These are phyloP conservation scores for Penicillium sp. DNA, from an alignment of 2,329 filamentous ascomycete species.

Conservation along the genomic window DNA sequence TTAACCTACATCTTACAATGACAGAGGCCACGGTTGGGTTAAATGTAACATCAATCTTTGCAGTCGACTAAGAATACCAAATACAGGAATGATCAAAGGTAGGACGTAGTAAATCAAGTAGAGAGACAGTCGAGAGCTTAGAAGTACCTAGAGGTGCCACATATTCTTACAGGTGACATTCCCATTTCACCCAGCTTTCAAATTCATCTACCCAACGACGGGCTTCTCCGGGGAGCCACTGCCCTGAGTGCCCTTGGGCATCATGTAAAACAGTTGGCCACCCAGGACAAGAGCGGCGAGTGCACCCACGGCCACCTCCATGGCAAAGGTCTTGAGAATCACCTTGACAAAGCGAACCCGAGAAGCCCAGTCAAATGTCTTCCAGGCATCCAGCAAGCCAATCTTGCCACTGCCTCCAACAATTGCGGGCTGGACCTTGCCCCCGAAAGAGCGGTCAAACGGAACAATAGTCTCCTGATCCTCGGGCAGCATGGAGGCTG, in stretches of 20 bases:
- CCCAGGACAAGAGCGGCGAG: constrained; percentile 53
- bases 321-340: constrained; percentile 68
- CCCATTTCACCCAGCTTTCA: not conserved
- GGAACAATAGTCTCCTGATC: constrained; percentile 81
- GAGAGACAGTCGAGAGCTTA: not conserved
- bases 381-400: constrained; percentile 75
- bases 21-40: no score
- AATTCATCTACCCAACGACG: not conserved
- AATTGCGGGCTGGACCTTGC: constrained; percentile 72
- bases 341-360: constrained; percentile 74
- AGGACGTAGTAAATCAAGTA: not conserved
- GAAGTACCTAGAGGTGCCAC: not conserved
- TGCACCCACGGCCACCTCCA: constrained; percentile 52
- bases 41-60: not conserved
- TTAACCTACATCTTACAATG: no score
- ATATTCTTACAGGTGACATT: not conserved
- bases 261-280: constrained; percentile 52
- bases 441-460: constrained; percentile 84
- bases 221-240: not conserved
- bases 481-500: constrained; percentile 81
- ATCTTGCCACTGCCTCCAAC: constrained; percentile 72
- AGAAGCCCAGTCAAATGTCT: constrained; percentile 70
- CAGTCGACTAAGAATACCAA: no score
- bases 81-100: no score
- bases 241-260: constrained; percentile 6